Evolutionary conservation across 1,284 basidiomycete species (phyloP), one percentile per base, ranked within the genome.

Genomic region (Moesziomyces sp.): DNA sequence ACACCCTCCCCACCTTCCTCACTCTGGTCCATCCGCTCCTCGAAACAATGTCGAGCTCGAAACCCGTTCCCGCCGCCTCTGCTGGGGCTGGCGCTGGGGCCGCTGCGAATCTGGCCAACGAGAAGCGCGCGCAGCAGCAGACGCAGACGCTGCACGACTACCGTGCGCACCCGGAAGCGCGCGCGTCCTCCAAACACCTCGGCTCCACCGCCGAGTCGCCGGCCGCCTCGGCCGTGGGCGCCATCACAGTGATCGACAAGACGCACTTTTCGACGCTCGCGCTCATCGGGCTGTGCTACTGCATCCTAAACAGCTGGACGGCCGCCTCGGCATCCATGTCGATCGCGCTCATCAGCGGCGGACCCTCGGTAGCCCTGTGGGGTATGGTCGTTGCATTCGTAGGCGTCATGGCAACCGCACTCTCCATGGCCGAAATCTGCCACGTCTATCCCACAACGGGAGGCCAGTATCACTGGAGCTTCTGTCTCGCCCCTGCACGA

Each of bases 391-490:
- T 79, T 3, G 79, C 83, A 4, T 78, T 81, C 46, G 54, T 81
- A 24, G 83, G 85, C 5, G 83, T 83, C 40, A 68, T 85, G 50
- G 59, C 76, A 23, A 83, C 83, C 66, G 84, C 85, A 0, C 70
- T 80, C 0, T 77, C 72, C 47, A 76, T 85, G 74, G 85, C 84
- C 11, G 85, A 85, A 55, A 83, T 85, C 40, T 79, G 69, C 50
- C 48, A 74, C 26, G 66, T 78, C 13, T 74, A 62, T 7, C 79
- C 78, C 0, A 76, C 77, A 3, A 62, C 84, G 0, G 85, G 85
- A 1, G 85, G 85, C 4, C 86, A 85, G 51, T 85, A 86, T 53
- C 84, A 86, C 60, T 85, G 84, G 83, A 56, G 79, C 5, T 84
- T 78, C 23, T 69, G 80, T 18, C 76, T 86, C 1, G 55, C 83